These are phyloP conservation scores for Papiliotrema laurentii DNA, from an alignment of 1,284 basidiomycete genomes.

Conservation along the genomic window DNA sequence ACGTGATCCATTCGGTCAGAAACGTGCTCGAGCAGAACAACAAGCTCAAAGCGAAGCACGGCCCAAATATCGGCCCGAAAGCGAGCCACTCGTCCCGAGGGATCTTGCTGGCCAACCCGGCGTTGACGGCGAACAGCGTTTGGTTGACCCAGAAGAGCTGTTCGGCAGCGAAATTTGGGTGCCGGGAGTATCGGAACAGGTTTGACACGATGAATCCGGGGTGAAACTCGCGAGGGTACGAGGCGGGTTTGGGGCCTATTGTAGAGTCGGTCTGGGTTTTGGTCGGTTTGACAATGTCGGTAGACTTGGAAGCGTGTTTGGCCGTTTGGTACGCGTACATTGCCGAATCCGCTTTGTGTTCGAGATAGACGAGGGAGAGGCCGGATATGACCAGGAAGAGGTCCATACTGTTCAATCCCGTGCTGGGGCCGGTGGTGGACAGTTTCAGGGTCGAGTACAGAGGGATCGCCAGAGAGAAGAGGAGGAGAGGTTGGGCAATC, in stretches of 20 bases:
- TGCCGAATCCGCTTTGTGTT: slow-evolving; percentile 84
- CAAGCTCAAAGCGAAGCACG: slow-evolving; percentile 45
- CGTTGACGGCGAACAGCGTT: slow-evolving; percentile 35
- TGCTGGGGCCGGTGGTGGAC: slow-evolving; percentile 45
- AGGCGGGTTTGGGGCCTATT: slow-evolving; percentile 11
- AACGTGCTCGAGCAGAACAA: slow-evolving; percentile 70
- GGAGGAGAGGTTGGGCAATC: slow-evolving; percentile 51
- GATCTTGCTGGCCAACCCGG: slow-evolving; percentile 20
- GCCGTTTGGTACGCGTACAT: slow-evolving; percentile 76
- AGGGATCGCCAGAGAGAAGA: slow-evolving; percentile 63
- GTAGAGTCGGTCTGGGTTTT: slow-evolving; percentile 4
- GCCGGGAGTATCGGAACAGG: slow-evolving; percentile 78
- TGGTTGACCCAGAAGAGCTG: slow-evolving; percentile 75
- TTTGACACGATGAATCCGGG: slow-evolving; percentile 82
- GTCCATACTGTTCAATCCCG: slow-evolving; percentile 59
- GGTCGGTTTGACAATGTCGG: slow-evolving; percentile 25
- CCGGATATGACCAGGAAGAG: slow-evolving; percentile 55
- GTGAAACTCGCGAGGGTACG: slow-evolving; percentile 54
- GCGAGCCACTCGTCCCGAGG: slow-evolving; percentile 25
- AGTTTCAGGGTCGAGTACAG: slow-evolving; percentile 37
- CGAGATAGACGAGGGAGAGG: slow-evolving; percentile 59
- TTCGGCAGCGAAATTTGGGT: slow-evolving; percentile 89
- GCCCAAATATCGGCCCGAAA: slow-evolving; percentile 23
- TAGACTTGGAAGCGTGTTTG: slow-evolving; percentile 55
- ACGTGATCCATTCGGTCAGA: slow-evolving; percentile 75